Evolutionary conservation across 108 stramenopile species (phyloP).

Genomic region (Pseudonitzschia pungens): DNA sequence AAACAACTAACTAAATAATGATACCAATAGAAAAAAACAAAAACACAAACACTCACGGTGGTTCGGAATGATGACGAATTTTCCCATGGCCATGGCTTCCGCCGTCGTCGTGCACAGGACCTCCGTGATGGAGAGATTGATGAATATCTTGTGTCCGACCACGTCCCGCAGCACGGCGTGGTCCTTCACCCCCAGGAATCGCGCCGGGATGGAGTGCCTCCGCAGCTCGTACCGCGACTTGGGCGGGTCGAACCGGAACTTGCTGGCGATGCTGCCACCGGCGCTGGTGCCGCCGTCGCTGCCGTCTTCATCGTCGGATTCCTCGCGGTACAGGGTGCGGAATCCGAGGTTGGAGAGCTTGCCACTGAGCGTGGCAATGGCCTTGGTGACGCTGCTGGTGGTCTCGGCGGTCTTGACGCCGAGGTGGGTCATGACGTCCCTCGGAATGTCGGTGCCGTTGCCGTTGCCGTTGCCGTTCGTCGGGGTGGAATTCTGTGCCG

Average conservation of each 20-base stretch:
- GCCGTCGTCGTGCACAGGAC: constrained; percentile 94
- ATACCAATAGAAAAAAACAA: too few species aligned
- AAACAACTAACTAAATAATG: too few species aligned
- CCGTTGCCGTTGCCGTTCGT: not conserved
- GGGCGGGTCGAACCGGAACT: constrained; percentile 71
- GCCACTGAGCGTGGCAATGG: constrained; percentile 11
- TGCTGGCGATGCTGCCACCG: constrained; percentile 12
- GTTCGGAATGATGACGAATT: constrained; percentile 82
- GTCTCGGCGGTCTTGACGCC: constrained; percentile 1
- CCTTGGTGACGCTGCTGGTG: constrained; percentile 5
- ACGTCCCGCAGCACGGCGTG: constrained; percentile 78
- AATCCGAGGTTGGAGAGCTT: constrained; percentile 8
- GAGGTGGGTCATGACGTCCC: constrained; percentile 3
- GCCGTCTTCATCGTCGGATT: constrained; percentile 13
- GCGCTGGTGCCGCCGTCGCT: constrained; percentile 7
- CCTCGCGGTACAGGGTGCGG: constrained; percentile 14
- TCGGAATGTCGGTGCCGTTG: not conserved
- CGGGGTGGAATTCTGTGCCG: not conserved
- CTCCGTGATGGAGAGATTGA: constrained; percentile 90
- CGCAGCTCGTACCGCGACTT: constrained; percentile 69
- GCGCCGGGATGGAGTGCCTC: constrained; percentile 62
- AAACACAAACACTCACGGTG: constrained; percentile 47
- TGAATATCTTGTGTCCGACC: constrained; percentile 79
- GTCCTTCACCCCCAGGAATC: constrained; percentile 85
- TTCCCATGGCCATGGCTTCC: constrained; percentile 96